phyloP scores from a whole-genome alignment of 257 asterid species.

The Ilex aquifolium region DNA sequence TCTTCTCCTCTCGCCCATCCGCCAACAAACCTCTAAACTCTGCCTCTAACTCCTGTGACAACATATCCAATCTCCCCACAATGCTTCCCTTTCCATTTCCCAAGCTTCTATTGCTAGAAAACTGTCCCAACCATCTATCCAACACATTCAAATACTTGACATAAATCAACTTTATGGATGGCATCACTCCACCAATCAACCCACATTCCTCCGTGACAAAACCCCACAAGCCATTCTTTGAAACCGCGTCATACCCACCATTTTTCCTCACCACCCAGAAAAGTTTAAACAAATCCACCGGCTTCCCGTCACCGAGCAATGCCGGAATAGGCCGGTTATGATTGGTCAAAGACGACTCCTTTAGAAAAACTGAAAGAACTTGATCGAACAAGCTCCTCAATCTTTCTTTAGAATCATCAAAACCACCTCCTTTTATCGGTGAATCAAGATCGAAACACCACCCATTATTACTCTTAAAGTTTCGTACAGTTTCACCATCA shows the following conservation, averaged over 20 bases:
- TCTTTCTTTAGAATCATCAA: constrained; percentile 45
- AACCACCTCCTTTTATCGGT: constrained; percentile 27
- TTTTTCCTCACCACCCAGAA: constrained; percentile 54
- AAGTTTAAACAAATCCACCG: constrained; percentile 58
- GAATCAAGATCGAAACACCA: constrained; percentile 26
- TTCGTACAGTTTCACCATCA: constrained; percentile 20
- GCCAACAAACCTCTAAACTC: constrained; percentile 16
- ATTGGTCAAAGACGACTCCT: constrained; percentile 28
- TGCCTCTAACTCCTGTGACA: constrained; percentile 34
- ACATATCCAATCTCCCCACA: constrained; percentile 33
- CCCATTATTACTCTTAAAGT: constrained; percentile 15
- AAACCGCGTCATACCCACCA: constrained; percentile 46
- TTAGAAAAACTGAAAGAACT: constrained; percentile 34
- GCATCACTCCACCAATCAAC: constrained; percentile 18
- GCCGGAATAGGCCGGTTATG: constrained; percentile 46
- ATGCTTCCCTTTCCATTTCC: constrained; percentile 24
- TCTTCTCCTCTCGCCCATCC: constrained; percentile 9
- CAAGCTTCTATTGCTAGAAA: constrained; percentile 17
- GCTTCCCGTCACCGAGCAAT: constrained; percentile 39
- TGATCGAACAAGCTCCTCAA: constrained; percentile 52
- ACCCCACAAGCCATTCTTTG: constrained; percentile 46
- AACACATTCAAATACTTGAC: constrained; percentile 51
- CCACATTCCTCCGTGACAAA: constrained; percentile 56
- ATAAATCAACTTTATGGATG: constrained; percentile 42
- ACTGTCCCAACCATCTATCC: constrained; percentile 45